These are phyloP conservation scores for Periconia digitata DNA, from an alignment of 2,329 filamentous ascomycete species.

Conservation along the genomic window DNA sequence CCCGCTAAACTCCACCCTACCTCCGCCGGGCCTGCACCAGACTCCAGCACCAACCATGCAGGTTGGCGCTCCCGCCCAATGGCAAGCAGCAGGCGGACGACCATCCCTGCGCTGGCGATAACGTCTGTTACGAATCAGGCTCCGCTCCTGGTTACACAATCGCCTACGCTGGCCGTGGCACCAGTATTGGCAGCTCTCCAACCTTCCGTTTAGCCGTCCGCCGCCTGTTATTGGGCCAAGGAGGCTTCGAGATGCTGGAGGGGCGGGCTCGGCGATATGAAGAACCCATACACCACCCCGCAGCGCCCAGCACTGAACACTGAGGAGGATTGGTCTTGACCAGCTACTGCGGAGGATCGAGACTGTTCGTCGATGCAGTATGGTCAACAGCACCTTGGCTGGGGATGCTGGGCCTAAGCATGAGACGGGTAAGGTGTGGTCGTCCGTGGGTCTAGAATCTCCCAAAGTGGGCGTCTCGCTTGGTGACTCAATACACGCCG, in stretches of 20 bases:
- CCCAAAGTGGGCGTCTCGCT: not conserved
- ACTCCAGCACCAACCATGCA: not conserved
- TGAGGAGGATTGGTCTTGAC: not conserved
- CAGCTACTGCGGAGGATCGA: not conserved
- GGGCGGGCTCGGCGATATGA: not conserved
- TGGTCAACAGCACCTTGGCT: no score
- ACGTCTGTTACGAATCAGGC: conserved; percentile 1
- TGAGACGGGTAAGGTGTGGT: not conserved
- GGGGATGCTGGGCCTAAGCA: no score
- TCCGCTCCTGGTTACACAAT: not conserved
- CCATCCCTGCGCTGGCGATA: conserved; percentile 4
- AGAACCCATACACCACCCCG: not conserved
- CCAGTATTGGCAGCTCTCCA: not conserved
- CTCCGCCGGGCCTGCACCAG: not conserved
- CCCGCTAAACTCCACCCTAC: conserved; percentile 1
- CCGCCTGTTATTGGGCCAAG: not conserved
- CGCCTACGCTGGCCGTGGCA: not conserved
- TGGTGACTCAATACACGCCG: not conserved
- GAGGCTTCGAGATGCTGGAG: not conserved
- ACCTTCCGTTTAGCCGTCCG: conserved; percentile 3
- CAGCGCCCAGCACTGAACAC: not conserved
- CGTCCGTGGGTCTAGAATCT: not conserved
- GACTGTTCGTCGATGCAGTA: no score
- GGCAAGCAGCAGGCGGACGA: not conserved
- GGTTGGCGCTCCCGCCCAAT: not conserved